Evolutionary conservation across 2,329 filamentous ascomycete species (phyloP).

Genomic region (Saccharata proteae): DNA sequence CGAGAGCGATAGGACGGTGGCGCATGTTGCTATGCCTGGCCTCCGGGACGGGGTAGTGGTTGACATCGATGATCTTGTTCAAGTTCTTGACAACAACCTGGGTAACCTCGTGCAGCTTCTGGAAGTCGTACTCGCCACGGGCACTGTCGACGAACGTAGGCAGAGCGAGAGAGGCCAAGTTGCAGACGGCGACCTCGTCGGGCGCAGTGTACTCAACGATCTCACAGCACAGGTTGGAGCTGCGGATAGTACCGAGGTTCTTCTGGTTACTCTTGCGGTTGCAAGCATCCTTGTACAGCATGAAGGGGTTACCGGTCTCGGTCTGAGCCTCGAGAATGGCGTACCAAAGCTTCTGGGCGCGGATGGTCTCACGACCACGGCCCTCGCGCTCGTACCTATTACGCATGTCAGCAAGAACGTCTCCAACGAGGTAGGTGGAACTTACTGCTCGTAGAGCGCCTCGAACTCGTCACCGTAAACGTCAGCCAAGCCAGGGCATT

Average conservation of each 20-base stretch:
- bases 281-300: slow-evolving; percentile 98
- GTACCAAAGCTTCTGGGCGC: slow-evolving; percentile 99
- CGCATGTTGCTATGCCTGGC: slow-evolving; percentile 94
- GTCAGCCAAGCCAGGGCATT: slow-evolving; percentile 88
- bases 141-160: slow-evolving; percentile 83
- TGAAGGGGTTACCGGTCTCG: slow-evolving; percentile 97
- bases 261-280: slow-evolving; percentile 99
- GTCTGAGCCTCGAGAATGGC: slow-evolving; percentile 96
- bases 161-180: slow-evolving; percentile 86
- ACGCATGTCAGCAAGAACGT: slow-evolving; percentile 2
- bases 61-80: slow-evolving; percentile 97
- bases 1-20: slow-evolving; percentile 88
- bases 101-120: slow-evolving; percentile 89
- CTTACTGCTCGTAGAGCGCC: slow-evolving; percentile 76
- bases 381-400: slow-evolving; percentile 83
- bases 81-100: slow-evolving; percentile 89
- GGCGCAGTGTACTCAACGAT: slow-evolving; percentile 96
- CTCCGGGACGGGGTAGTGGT: slow-evolving; percentile 95
- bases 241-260: slow-evolving; percentile 96
- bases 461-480: slow-evolving; percentile 97
- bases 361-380: slow-evolving; percentile 78
- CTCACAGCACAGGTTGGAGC: slow-evolving; percentile 97
- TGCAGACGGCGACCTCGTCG: slow-evolving; percentile 97
- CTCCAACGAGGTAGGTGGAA: too few species aligned
- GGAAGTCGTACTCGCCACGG: slow-evolving; percentile 80